Conservation (phyloP, 345 rosid genomes). For the Eutrema heterophyllum region DNA sequence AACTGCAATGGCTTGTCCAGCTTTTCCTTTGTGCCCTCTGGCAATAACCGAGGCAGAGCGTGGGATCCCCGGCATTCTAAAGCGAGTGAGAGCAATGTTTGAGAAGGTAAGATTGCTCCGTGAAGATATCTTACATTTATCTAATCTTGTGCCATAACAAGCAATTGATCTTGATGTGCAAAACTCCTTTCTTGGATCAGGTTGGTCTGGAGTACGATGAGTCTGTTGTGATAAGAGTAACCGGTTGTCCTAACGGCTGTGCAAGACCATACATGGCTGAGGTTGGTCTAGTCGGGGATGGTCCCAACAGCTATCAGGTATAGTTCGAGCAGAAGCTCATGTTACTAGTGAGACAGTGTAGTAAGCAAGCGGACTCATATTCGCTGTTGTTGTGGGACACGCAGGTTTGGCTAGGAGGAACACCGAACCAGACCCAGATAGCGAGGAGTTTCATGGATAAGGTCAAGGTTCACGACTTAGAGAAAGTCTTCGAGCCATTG, state of each 20-base stretch:
- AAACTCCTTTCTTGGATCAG: constrained; percentile 35
- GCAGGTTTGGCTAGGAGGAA: constrained; percentile 97
- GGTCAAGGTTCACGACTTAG: constrained; percentile 91
- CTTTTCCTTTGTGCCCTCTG: constrained; percentile 90
- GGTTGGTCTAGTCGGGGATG: constrained; percentile 97
- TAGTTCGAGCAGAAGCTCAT: background rate
- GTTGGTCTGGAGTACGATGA: constrained; percentile 86
- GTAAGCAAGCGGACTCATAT: background rate
- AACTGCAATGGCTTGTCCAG: constrained; percentile 99
- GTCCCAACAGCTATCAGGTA: constrained; percentile 99
- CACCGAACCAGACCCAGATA: constrained; percentile 71
- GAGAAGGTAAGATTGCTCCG: constrained; percentile 56
- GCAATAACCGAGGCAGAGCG: constrained; percentile 99
- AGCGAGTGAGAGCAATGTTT: constrained; percentile 84
- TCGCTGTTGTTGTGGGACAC: constrained; percentile 4
- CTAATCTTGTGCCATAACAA: background rate
- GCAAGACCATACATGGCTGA: constrained; percentile 99
- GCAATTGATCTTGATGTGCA: background rate
- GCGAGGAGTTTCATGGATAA: constrained; percentile 82
- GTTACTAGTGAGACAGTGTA: background rate
- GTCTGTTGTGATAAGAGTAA: constrained; percentile 84
- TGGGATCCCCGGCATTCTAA: constrained; percentile 84
- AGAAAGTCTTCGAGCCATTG: constrained; percentile 82
- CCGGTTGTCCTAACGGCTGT: constrained; percentile 99
- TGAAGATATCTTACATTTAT: background rate